phyloP scores from a whole-genome alignment of 2,329 filamentous ascomycete genomes.

The Neofusicoccum ribis region DNA sequence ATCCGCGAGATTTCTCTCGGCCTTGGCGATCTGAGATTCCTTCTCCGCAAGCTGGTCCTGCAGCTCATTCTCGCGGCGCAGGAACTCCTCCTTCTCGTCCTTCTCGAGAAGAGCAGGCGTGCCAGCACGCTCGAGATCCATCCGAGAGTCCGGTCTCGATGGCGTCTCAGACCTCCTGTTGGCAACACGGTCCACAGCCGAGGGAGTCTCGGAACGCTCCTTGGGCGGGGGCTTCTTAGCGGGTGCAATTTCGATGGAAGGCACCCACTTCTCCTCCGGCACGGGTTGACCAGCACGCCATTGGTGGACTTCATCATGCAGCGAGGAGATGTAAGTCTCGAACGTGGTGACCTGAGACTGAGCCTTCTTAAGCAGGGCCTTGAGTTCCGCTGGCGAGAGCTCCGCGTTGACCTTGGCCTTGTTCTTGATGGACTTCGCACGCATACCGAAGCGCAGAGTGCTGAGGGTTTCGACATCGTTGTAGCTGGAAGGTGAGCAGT shows the following conservation, averaged over 20 bases:
- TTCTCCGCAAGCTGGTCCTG: conserved; percentile 95
- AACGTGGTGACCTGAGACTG: conserved; percentile 87
- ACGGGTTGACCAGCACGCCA: conserved; percentile 90
- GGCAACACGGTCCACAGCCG: conserved; percentile 42
- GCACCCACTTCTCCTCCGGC: conserved; percentile 84
- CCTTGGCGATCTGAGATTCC: conserved; percentile 75
- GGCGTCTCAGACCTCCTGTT: conserved; percentile 52
- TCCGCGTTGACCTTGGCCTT: conserved; percentile 99
- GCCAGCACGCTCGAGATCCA: conserved; percentile 74
- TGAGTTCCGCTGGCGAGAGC: conserved; percentile 92
- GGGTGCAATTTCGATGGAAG: conserved; percentile 60
- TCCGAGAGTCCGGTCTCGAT: conserved; percentile 61
- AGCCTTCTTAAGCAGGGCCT: conserved; percentile 86
- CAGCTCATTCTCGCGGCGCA: conserved; percentile 92
- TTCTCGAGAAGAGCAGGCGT: conserved; percentile 92
- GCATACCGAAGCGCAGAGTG: conserved; percentile 89
- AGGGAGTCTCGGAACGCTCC: conserved; percentile 61
- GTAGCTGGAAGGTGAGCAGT: conserved; percentile 98
- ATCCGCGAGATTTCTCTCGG: conserved; percentile 78
- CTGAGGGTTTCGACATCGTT: conserved; percentile 94
- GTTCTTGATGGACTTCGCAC: conserved; percentile 99
- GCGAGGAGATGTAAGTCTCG: conserved; percentile 76
- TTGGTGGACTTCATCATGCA: conserved; percentile 80
- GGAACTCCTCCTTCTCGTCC: conserved; percentile 94
- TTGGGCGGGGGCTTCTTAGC: conserved; percentile 51